Percentiles rank a stretch among this genome's conserved stretches.
Evolutionary conservation across 148 eudicot genomes (phyloP).

Genomic region (Chenopodium album): DNA sequence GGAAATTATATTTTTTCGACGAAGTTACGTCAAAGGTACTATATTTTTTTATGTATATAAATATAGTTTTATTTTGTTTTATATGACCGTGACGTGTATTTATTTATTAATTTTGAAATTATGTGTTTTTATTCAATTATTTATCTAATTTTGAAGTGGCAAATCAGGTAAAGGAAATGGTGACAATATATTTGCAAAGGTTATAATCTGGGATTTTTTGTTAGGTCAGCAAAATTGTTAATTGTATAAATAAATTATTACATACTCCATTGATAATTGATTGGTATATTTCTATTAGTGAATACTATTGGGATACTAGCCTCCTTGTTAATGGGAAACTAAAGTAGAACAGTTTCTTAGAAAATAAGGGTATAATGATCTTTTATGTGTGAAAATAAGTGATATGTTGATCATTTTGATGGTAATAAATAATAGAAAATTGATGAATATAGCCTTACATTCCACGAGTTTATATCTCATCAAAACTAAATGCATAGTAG

Average conservation of each 20-base stretch:
- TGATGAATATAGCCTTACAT: no score
- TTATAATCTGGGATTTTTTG: slow-evolving; percentile 3
- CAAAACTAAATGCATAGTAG: no score
- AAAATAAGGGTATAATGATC: background rate
- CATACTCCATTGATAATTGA: background rate
- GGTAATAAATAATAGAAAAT: no score
- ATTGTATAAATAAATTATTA: background rate
- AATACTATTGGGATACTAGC: background rate
- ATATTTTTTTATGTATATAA: background rate
- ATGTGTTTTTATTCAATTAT: background rate
- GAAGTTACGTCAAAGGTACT: slow-evolving; percentile 9
- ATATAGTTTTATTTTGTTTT: background rate
- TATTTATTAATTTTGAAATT: background rate
- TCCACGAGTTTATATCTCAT: no score
- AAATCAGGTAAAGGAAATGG: background rate
- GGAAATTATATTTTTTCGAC: background rate
- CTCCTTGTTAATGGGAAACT: no score
- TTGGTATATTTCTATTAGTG: background rate
- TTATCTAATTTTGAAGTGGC: background rate
- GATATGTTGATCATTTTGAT: no score
- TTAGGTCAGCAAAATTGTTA: slow-evolving; percentile 10
- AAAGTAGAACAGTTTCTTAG: no score
- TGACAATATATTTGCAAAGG: background rate
- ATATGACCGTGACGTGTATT: background rate
- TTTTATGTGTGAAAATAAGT: no score